Percentiles rank a stretch among this genome's conserved stretches.
phyloP scores from a whole-genome alignment of 116 monocot species.

The Papilionanthe hybrid region DNA sequence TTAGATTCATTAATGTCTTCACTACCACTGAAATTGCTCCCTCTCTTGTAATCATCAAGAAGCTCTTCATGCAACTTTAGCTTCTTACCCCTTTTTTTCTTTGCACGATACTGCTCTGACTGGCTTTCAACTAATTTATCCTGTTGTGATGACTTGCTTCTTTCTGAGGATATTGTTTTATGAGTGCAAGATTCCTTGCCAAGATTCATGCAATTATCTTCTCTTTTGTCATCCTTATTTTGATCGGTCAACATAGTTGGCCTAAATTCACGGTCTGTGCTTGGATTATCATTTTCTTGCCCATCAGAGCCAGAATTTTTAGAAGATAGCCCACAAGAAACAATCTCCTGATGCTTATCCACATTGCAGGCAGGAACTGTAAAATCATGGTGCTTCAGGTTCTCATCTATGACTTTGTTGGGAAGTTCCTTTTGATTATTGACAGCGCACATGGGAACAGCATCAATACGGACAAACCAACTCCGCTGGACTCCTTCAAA shows the following conservation, averaged over 20 bases:
- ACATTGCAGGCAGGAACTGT: not conserved
- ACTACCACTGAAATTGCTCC: not conserved
- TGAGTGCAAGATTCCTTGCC: conserved; percentile 10
- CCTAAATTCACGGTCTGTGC: not conserved
- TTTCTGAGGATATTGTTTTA: conserved; percentile 19
- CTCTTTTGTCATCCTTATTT: conserved; percentile 8
- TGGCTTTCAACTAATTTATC: conserved; percentile 2
- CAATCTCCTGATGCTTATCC: not conserved
- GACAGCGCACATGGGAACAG: not conserved
- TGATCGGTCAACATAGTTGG: conserved; percentile 6
- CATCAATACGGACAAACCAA: conserved; percentile 47
- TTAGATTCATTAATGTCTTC: conserved; percentile 10
- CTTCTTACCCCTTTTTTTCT: conserved; percentile 27
- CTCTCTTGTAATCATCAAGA: not conserved
- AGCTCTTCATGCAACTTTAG: conserved; percentile 12
- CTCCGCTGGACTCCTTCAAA: conserved; percentile 28
- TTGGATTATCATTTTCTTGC: not conserved
- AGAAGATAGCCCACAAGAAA: conserved; percentile 1
- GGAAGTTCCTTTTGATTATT: not conserved
- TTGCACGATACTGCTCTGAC: conserved; percentile 11
- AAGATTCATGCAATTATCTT: conserved; percentile 2
- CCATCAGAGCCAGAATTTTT: not conserved
- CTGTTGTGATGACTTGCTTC: conserved; percentile 4
- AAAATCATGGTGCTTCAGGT: not conserved
- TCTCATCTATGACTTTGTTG: not conserved